These are phyloP conservation scores for Achaetomium macrosporum DNA, from an alignment of 2,329 filamentous ascomycete species.

Conservation along the genomic window DNA sequence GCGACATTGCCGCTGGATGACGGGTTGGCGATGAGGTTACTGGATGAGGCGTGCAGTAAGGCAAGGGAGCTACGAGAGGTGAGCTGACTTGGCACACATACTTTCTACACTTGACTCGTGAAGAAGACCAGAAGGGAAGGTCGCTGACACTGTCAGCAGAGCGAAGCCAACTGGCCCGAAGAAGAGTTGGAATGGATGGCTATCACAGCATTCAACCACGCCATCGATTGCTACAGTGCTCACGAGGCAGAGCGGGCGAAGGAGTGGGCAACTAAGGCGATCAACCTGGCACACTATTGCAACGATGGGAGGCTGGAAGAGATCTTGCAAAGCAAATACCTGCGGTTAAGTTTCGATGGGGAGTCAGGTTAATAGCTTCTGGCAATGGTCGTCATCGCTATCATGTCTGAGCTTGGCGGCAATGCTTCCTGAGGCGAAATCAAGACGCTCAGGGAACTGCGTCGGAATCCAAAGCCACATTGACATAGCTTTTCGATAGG, in stretches of 20 bases:
- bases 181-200: conserved; percentile 74
- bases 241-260: conserved; percentile 50
- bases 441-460: too few relatives aligned
- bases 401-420: too few relatives aligned
- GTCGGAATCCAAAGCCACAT: too few relatives aligned
- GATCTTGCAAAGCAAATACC: conserved; percentile 40
- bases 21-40: conserved; percentile 49
- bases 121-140: background rate
- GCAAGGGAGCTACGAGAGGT: conserved; percentile 47
- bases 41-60: conserved; percentile 56
- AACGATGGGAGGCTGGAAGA: conserved; percentile 45
- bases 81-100: conserved; percentile 13
- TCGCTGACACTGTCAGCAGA: conserved; percentile 25
- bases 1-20: conserved; percentile 55
- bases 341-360: conserved; percentile 32
- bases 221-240: conserved; percentile 57
- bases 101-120: background rate
- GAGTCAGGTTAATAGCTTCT: background rate
- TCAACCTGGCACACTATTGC: conserved; percentile 54
- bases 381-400: too few relatives aligned
- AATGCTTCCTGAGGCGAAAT: too few relatives aligned
- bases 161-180: conserved; percentile 50
- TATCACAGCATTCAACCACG: conserved; percentile 62
- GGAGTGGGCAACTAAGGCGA: conserved; percentile 57
- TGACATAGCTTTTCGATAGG: too few relatives aligned